Evolutionary conservation across 2,329 filamentous ascomycete genomes (phyloP), one percentile per base, ranked within the genome.

Genomic region (Blastomyces gilchristii): DNA sequence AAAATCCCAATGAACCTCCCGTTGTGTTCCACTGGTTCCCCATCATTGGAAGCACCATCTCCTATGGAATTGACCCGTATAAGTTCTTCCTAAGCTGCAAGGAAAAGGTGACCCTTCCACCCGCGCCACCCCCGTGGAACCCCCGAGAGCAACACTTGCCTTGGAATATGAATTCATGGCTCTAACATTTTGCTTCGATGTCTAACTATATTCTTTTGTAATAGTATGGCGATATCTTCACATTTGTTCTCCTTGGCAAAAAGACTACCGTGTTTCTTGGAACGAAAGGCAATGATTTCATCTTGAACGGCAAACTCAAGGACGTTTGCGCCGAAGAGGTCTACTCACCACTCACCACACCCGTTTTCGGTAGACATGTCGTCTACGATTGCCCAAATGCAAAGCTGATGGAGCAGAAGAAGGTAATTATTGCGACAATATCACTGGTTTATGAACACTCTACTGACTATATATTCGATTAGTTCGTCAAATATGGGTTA

Each of bases 371-470:
- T 68, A 86, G 85, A 70, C 87, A 92, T 77, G 91, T 96, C 34
- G 89, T 95, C 62, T 96, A 95, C 73, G 91, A 95, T 74, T 94
- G 90, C 77, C 90, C 90, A 52, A 95, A 95, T 74, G 82, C 90
- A 64, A 95, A 95, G 78, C 83, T 96, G 72, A 95, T 96, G 91
- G 91, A 96, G 79, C 91, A 96, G 81, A 96, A 96, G 81, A 94
- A 93, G 85, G 89, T 91, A 74, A 66, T 77, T 63, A 57, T 31
- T 65, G 4, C 16, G 78, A 75, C 64, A 43, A 43, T 31, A 12
- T 22, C 0, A 18, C 11, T 8, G 12, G 5, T 12, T 47, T 41
- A 31, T 31, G 16, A 18, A 31, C 25, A 6, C n/a, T 16, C 14
- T n/a, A 31, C 57, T 47, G 8, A 45, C 11, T 7, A 7, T 49